A percentile compares a stretch with the other conserved stretches of the same genome.
Conservation (phyloP, 148 eudicot species). For the Cornus suecica region DNA sequence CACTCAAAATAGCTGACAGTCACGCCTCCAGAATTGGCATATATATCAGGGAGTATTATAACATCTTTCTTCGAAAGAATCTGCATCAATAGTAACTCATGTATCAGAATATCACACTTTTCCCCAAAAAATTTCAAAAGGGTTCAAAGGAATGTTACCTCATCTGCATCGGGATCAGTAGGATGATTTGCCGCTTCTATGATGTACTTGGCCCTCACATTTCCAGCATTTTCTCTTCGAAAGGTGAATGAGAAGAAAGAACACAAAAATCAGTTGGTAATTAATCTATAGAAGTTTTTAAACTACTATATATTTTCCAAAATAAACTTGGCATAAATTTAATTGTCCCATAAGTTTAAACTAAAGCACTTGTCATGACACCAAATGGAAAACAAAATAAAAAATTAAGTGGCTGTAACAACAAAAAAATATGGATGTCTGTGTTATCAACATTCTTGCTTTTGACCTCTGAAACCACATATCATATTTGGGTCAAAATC, state of each 20-base stretch:
- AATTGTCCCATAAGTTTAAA: background rate
- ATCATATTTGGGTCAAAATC: background rate
- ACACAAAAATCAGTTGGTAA: background rate
- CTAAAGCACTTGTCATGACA: background rate
- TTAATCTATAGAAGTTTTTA: background rate
- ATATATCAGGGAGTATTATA: slow-evolving; percentile 59
- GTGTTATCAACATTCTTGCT: background rate
- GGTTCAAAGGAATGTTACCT: slow-evolving; percentile 30
- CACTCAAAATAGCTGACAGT: slow-evolving; percentile 74
- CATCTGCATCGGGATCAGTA: slow-evolving; percentile 79
- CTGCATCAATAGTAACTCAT: slow-evolving; percentile 23
- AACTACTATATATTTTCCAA: background rate
- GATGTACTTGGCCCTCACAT: slow-evolving; percentile 59
- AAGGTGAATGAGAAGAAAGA: slow-evolving; percentile 5
- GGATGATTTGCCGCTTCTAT: slow-evolving; percentile 85
- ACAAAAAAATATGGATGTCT: background rate
- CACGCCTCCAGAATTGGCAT: slow-evolving; percentile 75
- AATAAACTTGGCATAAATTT: background rate
- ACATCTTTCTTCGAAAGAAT: slow-evolving; percentile 61
- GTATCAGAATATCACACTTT: background rate
- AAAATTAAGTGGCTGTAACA: background rate
- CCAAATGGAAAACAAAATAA: background rate
- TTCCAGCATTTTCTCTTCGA: slow-evolving; percentile 59
- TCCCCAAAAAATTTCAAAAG: background rate
- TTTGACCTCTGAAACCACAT: background rate